Evolutionary conservation across 2,329 filamentous ascomycete species (phyloP).

Genomic region (Neocatenulostroma microsporum): DNA sequence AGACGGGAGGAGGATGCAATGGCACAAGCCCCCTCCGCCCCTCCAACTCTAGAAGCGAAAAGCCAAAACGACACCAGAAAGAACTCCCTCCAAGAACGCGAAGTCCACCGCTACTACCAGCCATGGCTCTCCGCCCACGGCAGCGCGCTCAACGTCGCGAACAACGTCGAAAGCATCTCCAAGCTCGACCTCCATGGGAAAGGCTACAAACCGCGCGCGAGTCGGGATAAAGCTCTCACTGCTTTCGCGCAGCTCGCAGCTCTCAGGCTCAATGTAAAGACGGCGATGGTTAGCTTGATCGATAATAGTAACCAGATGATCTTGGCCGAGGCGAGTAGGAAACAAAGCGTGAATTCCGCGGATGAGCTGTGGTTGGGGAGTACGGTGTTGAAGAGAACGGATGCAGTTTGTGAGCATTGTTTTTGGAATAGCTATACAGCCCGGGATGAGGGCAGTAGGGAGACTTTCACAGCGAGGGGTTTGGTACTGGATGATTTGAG

Average conservation of each 20-base stretch:
- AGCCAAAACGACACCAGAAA: too few relatives aligned
- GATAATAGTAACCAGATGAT: conserved; percentile 32
- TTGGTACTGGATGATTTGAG: conserved; percentile 22
- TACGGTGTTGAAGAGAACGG: conserved; percentile 7
- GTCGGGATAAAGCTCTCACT: conserved; percentile 28
- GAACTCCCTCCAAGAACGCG: conserved; percentile 13
- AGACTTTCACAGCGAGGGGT: conserved; percentile 11
- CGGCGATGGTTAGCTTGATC: conserved; percentile 39
- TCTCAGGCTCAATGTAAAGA: conserved; percentile 29
- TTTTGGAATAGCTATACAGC: conserved; percentile 10
- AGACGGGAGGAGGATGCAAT: too few relatives aligned
- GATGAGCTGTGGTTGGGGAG: conserved; percentile 11
- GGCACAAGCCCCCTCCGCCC: too few relatives aligned
- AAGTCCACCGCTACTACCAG: conserved; percentile 17
- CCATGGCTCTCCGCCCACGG: conserved; percentile 22
- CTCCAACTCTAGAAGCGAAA: not conserved
- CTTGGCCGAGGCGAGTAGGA: conserved; percentile 6
- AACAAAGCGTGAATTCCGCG: not conserved
- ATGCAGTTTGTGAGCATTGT: conserved; percentile 12
- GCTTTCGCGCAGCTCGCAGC: conserved; percentile 32
- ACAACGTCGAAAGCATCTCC: conserved; percentile 19
- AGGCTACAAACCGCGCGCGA: conserved; percentile 16
- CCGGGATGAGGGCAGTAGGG: conserved; percentile 11
- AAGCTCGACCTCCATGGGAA: conserved; percentile 15
- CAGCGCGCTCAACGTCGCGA: conserved; percentile 18